A percentile compares a stretch with the other conserved stretches of the same genome.
Conservation (phyloP, 345 rosid genomes). For the Arabidopsis thaliana region DNA sequence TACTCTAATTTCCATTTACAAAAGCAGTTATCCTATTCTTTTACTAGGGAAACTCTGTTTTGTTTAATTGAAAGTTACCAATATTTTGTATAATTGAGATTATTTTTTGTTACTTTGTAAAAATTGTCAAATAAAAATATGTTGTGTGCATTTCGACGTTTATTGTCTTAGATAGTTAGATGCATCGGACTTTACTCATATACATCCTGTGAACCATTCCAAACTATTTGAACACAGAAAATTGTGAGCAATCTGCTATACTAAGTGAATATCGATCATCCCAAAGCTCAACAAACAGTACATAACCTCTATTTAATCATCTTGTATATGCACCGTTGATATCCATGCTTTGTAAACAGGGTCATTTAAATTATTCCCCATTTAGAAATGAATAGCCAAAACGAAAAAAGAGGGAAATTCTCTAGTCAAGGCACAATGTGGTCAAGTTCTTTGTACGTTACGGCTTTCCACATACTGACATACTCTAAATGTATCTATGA, state of each 20-base stretch:
- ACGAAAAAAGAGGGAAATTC: not conserved
- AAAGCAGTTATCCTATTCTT: slow-evolving; percentile 29
- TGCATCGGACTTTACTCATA: not conserved
- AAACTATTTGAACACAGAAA: too few relatives aligned
- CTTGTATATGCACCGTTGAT: not conserved
- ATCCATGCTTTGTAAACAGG: not conserved
- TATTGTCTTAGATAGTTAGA: not conserved
- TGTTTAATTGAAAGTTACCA: not conserved
- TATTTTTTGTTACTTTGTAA: slow-evolving; percentile 22
- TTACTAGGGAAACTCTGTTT: slow-evolving; percentile 21
- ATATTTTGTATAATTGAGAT: slow-evolving; percentile 29
- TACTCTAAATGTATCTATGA: too few relatives aligned
- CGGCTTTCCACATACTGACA: too few relatives aligned
- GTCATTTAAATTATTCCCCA: not conserved
- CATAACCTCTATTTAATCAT: not conserved
- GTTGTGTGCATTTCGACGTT: slow-evolving; percentile 5
- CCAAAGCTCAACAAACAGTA: not conserved
- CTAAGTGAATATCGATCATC: too few relatives aligned
- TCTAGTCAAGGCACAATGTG: not conserved
- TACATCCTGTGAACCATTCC: too few relatives aligned
- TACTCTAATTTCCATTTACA: slow-evolving; percentile 5
- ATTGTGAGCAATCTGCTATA: too few relatives aligned
- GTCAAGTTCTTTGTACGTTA: not conserved
- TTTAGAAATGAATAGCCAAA: not conserved
- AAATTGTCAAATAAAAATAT: slow-evolving; percentile 6